Conservation (phyloP, 2,329 filamentous ascomycete species). For the Lecanoromycetidae sp. region DNA sequence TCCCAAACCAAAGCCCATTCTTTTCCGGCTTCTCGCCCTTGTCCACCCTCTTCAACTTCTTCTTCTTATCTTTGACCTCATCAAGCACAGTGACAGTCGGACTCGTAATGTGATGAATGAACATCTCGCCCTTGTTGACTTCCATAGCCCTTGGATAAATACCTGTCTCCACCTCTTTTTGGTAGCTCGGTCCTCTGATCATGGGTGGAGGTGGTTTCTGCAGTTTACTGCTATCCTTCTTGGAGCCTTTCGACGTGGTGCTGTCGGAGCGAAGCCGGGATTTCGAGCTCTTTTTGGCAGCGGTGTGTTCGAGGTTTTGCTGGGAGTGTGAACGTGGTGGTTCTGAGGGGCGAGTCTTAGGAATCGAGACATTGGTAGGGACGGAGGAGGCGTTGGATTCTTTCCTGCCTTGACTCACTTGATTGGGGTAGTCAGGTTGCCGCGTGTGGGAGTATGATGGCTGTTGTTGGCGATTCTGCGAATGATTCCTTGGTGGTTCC, state of each 20-base stretch:
- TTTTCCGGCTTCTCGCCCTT: neutral
- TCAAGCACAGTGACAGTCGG: neutral
- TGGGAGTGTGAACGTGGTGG: neutral
- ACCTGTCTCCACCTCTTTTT: slow-evolving; percentile 10
- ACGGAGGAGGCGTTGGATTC: neutral
- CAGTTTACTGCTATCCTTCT: neutral
- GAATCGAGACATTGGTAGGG: neutral
- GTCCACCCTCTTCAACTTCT: neutral
- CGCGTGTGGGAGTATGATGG: neutral
- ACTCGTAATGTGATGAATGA: neutral
- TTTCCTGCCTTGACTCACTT: neutral
- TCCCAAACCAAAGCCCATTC: slow-evolving; percentile 5
- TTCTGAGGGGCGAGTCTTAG: neutral
- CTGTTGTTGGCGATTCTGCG: neutral
- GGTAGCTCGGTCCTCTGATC: slow-evolving; percentile 14
- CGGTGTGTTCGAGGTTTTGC: neutral
- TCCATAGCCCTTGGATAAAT: slow-evolving; percentile 13
- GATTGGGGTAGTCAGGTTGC: neutral
- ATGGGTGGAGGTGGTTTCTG: slow-evolving; percentile 14
- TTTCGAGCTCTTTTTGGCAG: neutral
- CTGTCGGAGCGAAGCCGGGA: neutral
- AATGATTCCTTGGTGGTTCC: neutral
- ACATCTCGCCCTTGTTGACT: slow-evolving; percentile 5
- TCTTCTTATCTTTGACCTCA: no score
- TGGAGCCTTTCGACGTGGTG: neutral